Percentiles rank a stretch among this genome's conserved stretches.
Evolutionary conservation across 2,329 filamentous ascomycete species (phyloP).

Genomic region (Aspergillus sp.): DNA sequence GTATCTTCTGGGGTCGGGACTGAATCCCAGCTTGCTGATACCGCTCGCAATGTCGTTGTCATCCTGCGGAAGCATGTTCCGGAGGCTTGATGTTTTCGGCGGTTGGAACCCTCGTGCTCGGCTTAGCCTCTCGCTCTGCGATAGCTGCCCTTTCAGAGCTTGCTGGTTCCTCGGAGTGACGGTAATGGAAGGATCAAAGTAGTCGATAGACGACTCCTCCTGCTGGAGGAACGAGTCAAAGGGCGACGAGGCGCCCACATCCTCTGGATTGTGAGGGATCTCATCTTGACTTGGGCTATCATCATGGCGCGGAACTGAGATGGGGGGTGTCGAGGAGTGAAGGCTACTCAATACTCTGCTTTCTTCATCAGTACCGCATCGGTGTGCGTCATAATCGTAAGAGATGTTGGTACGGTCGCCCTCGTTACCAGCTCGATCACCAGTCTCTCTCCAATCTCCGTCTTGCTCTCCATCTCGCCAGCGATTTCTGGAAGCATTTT

Average conservation of each 20-base stretch:
- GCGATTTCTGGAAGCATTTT: constrained; percentile 23
- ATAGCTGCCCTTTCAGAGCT: constrained; percentile 40
- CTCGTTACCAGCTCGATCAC: constrained; percentile 36
- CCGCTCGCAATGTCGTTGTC: constrained; percentile 25
- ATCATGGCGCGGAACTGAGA: constrained; percentile 44
- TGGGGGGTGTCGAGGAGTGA: constrained; percentile 45
- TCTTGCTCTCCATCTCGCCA: constrained; percentile 27
- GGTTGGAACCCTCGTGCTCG: constrained; percentile 31
- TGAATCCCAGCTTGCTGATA: constrained; percentile 18
- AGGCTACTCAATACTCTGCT: constrained; percentile 38
- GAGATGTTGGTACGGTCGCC: constrained; percentile 37
- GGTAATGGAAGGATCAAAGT: constrained; percentile 42
- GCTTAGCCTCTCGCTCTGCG: constrained; percentile 28
- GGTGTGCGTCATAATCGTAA: constrained; percentile 32
- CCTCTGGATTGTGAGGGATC: constrained; percentile 39
- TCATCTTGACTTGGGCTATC: constrained; percentile 27
- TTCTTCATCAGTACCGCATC: constrained; percentile 41
- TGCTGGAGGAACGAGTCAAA: constrained; percentile 44
- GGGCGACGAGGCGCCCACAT: constrained; percentile 38
- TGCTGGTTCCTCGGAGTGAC: constrained; percentile 41
- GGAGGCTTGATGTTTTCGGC: constrained; percentile 34
- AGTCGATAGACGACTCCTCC: constrained; percentile 42
- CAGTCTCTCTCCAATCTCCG: constrained; percentile 21
- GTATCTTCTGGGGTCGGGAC: constrained; percentile 22
- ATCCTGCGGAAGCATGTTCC: constrained; percentile 37